A percentile compares a stretch with the other conserved stretches of the same genome.
These are phyloP conservation scores for Xylaria hypoxylon DNA, from an alignment of 2,329 filamentous ascomycete species.

Conservation along the genomic window DNA sequence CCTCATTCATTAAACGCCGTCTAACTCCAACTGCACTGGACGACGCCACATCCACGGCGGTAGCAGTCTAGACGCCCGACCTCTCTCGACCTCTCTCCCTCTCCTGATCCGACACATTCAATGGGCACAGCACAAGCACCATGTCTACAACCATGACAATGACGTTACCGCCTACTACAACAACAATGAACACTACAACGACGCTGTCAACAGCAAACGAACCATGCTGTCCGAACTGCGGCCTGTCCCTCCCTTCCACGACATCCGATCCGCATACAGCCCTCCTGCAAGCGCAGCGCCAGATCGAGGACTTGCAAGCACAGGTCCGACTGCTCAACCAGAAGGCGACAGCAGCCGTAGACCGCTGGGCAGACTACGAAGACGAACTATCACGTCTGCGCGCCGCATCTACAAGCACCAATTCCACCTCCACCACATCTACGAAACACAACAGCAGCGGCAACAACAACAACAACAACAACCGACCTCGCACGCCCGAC, in stretches of 20 bases:
- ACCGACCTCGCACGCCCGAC: conserved; percentile 38
- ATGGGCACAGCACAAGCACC: conserved; percentile 4
- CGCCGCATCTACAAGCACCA: conserved; percentile 51
- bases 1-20: neutral
- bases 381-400: conserved; percentile 76
- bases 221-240: conserved; percentile 64
- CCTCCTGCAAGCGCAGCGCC: conserved; percentile 66
- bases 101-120: conserved; percentile 9
- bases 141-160: conserved; percentile 47
- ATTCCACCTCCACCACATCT: conserved; percentile 36
- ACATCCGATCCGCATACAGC: conserved; percentile 54
- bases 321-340: conserved; percentile 77
- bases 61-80: neutral
- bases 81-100: neutral
- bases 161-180: conserved; percentile 41
- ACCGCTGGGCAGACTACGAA: conserved; percentile 82
- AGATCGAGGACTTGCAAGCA: conserved; percentile 76
- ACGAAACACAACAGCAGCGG: conserved; percentile 13
- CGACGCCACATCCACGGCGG: neutral
- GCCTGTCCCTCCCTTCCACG: conserved; percentile 53
- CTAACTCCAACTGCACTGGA: neutral
- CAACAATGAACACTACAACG: conserved; percentile 41
- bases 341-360: conserved; percentile 73
- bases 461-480: conserved; percentile 11
- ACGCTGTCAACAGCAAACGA: conserved; percentile 42